Evolutionary conservation across 1,284 basidiomycete genomes (phyloP).

Genomic region (Melampsora larici-populina): DNA sequence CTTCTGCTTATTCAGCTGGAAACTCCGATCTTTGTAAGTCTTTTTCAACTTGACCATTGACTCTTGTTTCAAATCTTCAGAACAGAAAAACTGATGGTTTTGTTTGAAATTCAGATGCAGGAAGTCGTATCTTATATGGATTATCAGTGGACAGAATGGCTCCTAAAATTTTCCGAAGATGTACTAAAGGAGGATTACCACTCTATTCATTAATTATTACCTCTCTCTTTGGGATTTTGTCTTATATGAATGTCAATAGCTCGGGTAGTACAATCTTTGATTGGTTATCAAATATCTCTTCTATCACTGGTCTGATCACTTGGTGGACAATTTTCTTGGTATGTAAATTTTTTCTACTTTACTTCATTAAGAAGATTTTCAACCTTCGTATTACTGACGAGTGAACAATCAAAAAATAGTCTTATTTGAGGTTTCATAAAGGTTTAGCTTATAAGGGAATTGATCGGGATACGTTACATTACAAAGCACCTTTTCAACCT

Average conservation of each 20-base stretch:
- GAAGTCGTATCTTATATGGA: slow-evolving; percentile 60
- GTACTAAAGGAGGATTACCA: slow-evolving; percentile 70
- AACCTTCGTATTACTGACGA: slow-evolving; percentile 46
- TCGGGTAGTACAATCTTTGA: slow-evolving; percentile 68
- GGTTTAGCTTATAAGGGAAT: slow-evolving; percentile 73
- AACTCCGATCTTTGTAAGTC: slow-evolving; percentile 77
- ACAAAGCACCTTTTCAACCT: slow-evolving; percentile 63
- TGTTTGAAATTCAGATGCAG: slow-evolving; percentile 16
- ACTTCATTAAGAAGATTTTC: slow-evolving; percentile 29
- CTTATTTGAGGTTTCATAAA: slow-evolving; percentile 73
- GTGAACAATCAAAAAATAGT: slow-evolving; percentile 57
- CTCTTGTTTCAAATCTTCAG: not conserved
- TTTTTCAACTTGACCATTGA: not conserved
- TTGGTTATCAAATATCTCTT: slow-evolving; percentile 60
- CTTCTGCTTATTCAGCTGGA: slow-evolving; percentile 80
- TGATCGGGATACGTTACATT: slow-evolving; percentile 66
- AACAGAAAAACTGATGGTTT: not conserved
- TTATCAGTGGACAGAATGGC: slow-evolving; percentile 72
- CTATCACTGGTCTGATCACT: slow-evolving; percentile 43
- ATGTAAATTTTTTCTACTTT: slow-evolving; percentile 53
- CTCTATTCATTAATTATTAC: slow-evolving; percentile 67
- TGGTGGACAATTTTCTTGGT: slow-evolving; percentile 57
- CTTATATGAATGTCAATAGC: slow-evolving; percentile 67
- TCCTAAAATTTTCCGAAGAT: slow-evolving; percentile 68
- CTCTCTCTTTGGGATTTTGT: slow-evolving; percentile 66